Conservation (phyloP, 2,329 filamentous ascomycete genomes). For the Parastagonospora nodorum region DNA sequence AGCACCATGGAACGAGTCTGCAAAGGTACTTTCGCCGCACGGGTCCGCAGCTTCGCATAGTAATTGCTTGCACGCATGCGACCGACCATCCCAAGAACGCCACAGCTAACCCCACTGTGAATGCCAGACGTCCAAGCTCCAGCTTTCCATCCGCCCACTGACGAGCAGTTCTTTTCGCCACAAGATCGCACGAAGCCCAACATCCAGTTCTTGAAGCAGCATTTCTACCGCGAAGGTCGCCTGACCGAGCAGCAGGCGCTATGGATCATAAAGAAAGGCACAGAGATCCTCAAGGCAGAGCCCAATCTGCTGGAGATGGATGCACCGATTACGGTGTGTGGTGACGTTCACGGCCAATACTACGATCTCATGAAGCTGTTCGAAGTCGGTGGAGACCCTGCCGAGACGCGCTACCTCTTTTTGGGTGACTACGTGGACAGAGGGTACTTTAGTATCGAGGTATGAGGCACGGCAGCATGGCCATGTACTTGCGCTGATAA, state of each 20-base stretch:
- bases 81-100: conserved; percentile 17
- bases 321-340: conserved; percentile 96
- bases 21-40: conserved; percentile 72
- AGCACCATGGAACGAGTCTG: conserved; percentile 95
- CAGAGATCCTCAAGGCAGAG: conserved; percentile 84
- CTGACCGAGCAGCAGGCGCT: conserved; percentile 96
- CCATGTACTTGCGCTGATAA: conserved; percentile 37
- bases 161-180: conserved; percentile 93
- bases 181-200: conserved; percentile 86
- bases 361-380: conserved; percentile 99
- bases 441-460: conserved; percentile 98
- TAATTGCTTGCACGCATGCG: conserved; percentile 5
- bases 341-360: conserved; percentile 98
- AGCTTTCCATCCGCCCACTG: conserved; percentile 86
- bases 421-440: conserved; percentile 97
- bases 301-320: conserved; percentile 99
- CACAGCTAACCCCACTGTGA: conserved; percentile 30
- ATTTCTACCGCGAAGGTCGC: conserved; percentile 96
- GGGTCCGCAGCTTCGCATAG: conserved; percentile 2
- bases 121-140: conserved; percentile 91
- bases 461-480: conserved; percentile 36
- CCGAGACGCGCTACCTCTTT: conserved; percentile 96
- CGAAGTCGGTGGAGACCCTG: conserved; percentile 94
- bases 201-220: conserved; percentile 93
- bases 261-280: conserved; percentile 89